A percentile compares a stretch with the other conserved stretches of the same genome.
These are phyloP conservation scores for Trichomonascus vanleenenianus DNA, from an alignment of 805 yeast species.

Conservation along the genomic window DNA sequence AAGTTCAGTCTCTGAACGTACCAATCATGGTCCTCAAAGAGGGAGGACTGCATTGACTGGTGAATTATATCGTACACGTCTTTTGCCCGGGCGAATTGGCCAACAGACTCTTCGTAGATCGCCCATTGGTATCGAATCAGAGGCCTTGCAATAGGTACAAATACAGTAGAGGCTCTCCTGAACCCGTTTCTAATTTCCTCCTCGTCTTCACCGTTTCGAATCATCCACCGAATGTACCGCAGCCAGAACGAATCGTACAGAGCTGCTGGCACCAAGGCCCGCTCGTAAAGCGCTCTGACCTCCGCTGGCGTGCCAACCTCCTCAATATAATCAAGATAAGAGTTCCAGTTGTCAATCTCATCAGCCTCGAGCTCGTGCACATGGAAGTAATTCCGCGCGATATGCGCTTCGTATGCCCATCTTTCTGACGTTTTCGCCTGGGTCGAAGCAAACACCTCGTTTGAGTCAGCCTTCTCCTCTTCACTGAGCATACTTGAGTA, in stretches of 20 bases:
- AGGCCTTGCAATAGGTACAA: constrained; percentile 26
- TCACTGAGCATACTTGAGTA: constrained; percentile 10
- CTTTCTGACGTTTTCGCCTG: constrained; percentile 47
- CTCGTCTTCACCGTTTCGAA: constrained; percentile 18
- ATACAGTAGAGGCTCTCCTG: constrained; percentile 40
- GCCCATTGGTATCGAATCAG: constrained; percentile 27
- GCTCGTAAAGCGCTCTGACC: constrained; percentile 48
- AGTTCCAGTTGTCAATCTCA: constrained; percentile 49
- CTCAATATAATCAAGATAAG: constrained; percentile 54
- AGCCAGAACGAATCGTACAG: constrained; percentile 59
- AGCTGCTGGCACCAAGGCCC: constrained; percentile 54
- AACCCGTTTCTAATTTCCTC: constrained; percentile 38
- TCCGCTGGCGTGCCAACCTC: constrained; percentile 11
- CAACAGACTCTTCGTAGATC: constrained; percentile 26
- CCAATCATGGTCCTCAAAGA: not conserved
- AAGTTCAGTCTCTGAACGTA: constrained; percentile 20
- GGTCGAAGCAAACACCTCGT: constrained; percentile 36
- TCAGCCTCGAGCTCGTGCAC: constrained; percentile 39
- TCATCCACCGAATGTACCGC: constrained; percentile 51
- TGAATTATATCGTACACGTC: constrained; percentile 17
- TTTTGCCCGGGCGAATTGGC: constrained; percentile 22
- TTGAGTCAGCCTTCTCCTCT: constrained; percentile 7
- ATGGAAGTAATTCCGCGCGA: constrained; percentile 54
- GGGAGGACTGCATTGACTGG: not conserved
- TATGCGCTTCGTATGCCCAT: constrained; percentile 70